Percentiles rank a stretch among this genome's conserved stretches.
These are phyloP conservation scores for Cetradonia linearis DNA, from an alignment of 495 filamentous ascomycete genomes.

Conservation along the genomic window DNA sequence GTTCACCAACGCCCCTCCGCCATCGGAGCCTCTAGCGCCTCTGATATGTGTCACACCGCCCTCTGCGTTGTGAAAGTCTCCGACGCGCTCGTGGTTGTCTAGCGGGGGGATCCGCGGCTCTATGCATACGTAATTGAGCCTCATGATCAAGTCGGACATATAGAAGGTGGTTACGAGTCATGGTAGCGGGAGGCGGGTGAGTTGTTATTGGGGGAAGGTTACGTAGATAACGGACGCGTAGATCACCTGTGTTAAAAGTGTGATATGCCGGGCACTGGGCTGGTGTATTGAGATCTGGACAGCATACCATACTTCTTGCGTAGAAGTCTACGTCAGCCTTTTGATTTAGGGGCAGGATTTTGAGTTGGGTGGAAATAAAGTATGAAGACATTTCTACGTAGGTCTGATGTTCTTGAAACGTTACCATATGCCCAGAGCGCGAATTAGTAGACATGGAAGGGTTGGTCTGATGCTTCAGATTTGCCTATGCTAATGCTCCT, in stretches of 20 bases:
- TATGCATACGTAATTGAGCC: neutral
- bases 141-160: constrained; percentile 2
- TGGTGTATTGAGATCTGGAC: neutral
- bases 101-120: neutral
- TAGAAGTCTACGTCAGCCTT: neutral
- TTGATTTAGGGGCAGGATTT: neutral
- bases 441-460: neutral
- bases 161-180: neutral
- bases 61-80: neutral
- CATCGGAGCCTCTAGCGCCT: neutral
- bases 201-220: too few relatives aligned
- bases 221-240: too few relatives aligned
- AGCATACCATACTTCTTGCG: neutral
- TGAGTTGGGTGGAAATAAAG: neutral
- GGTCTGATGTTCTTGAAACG: neutral
- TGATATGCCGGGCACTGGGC: too few relatives aligned
- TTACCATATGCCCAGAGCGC: neutral
- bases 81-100: neutral
- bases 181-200: neutral
- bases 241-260: too few relatives aligned
- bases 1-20: neutral
- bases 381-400: neutral
- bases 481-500: neutral
- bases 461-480: neutral
- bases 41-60: constrained; percentile 4